phyloP scores from a whole-genome alignment of 495 filamentous ascomycete genomes.

The Penicillium egyptiacum region DNA sequence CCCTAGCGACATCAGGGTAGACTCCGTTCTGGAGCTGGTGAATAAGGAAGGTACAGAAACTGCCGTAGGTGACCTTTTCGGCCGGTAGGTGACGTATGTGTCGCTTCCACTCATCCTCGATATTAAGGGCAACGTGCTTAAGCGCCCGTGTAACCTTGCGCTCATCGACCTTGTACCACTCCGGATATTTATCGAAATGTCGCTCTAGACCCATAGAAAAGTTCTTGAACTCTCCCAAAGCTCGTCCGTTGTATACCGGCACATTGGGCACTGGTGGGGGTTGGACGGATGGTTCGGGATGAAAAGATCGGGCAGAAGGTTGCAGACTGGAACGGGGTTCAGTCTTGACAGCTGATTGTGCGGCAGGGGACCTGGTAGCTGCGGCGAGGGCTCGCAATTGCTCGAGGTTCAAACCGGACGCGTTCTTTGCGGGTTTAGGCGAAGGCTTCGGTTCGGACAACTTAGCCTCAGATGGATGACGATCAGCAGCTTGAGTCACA shows the following conservation, averaged over 20 bases:
- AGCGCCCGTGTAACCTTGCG: conserved; percentile 7
- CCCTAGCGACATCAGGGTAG: not conserved
- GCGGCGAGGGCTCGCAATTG: conserved; percentile 11
- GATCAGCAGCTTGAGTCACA: not conserved
- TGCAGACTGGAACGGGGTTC: not conserved
- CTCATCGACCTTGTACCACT: conserved; percentile 3
- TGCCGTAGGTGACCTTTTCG: conserved; percentile 4
- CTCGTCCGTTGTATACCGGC: conserved; percentile 11
- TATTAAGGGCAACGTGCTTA: conserved; percentile 9
- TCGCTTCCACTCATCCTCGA: conserved; percentile 10
- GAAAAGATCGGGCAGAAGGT: not conserved
- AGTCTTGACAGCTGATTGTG: not conserved
- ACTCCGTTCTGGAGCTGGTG: conserved; percentile 7
- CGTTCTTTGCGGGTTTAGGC: not conserved
- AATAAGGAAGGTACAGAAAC: conserved; percentile 10
- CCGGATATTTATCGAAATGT: conserved; percentile 11
- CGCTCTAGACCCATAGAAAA: conserved; percentile 8
- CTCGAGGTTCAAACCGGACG: not conserved
- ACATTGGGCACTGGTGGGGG: conserved; percentile 9
- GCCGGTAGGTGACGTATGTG: conserved; percentile 1
- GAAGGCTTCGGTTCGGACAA: not conserved
- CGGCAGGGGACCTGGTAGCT: conserved; percentile 8
- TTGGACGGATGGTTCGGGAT: not conserved
- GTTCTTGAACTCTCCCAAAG: conserved; percentile 10
- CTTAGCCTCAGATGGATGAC: not conserved